A percentile compares a stretch with the other conserved stretches of the same genome.
phyloP scores from a whole-genome alignment of 768 basidiomycete genomes.

The Suillus lakei region DNA sequence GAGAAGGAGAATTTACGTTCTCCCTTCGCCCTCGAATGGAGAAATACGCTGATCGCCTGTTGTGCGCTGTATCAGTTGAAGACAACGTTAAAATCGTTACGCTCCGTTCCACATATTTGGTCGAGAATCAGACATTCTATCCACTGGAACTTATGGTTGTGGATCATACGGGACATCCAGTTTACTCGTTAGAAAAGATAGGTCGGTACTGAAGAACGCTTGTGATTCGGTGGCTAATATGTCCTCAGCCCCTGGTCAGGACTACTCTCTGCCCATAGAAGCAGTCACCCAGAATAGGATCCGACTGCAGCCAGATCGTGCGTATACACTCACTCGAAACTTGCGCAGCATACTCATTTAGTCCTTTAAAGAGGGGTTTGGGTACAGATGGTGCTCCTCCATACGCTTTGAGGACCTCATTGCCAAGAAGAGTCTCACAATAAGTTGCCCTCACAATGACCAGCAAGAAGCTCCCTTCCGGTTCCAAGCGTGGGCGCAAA shows the following conservation, averaged over 20 bases:
- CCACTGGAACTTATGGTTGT: conserved; percentile 91
- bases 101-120: conserved; percentile 87
- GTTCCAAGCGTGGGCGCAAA: conserved; percentile 90
- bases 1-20: conserved; percentile 91
- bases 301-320: conserved; percentile 91
- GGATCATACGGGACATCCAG: conserved; percentile 82
- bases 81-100: conserved; percentile 95
- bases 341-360: conserved; percentile 2
- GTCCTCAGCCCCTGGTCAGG: conserved; percentile 73
- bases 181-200: conserved; percentile 83
- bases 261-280: conserved; percentile 89
- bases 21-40: conserved; percentile 80
- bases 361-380: conserved; percentile 79
- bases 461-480: conserved; percentile 88
- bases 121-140: conserved; percentile 90
- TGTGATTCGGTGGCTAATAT: conserved; percentile 6
- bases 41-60: conserved; percentile 76
- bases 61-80: conserved; percentile 88
- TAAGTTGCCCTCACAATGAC: conserved; percentile 85
- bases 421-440: conserved; percentile 66
- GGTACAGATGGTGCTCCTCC: conserved; percentile 90
- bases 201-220: conserved; percentile 41
- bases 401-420: conserved; percentile 91
- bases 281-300: conserved; percentile 83
- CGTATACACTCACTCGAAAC: conserved; percentile 32